phyloP scores from a whole-genome alignment of 441 rosid species.

The Erodium moschatum region DNA sequence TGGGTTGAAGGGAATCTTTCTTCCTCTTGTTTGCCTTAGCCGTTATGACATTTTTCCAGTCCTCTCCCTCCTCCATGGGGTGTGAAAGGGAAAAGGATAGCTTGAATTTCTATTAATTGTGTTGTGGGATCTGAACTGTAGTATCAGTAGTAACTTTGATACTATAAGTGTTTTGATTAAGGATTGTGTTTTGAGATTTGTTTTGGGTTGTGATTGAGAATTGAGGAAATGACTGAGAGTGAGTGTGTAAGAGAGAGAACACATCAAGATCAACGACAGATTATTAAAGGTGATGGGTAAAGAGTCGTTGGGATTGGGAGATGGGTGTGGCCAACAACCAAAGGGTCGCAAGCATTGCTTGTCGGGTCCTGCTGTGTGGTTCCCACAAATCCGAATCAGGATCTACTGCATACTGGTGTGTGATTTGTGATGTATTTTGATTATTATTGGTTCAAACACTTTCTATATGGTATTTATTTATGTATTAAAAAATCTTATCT shows the following conservation, averaged over 20 bases:
- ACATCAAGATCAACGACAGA: too few species aligned
- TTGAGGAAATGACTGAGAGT: neutral
- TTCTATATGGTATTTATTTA: too few species aligned
- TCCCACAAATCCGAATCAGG: slow-evolving; percentile 59
- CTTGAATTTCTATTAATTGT: neutral
- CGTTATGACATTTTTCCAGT: neutral
- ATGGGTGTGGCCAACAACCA: slow-evolving; percentile 32
- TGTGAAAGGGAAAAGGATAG: neutral
- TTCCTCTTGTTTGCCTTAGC: too few species aligned
- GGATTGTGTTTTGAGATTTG: neutral
- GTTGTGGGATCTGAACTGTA: neutral
- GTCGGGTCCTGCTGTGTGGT: slow-evolving; percentile 31
- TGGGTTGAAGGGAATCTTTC: too few species aligned
- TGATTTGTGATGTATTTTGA: too few species aligned
- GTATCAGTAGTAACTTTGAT: neutral
- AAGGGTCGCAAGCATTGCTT: slow-evolving; percentile 26
- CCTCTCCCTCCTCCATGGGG: neutral
- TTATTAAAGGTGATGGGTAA: too few species aligned
- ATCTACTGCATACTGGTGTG: slow-evolving; percentile 24
- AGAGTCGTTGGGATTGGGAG: slow-evolving; percentile 14
- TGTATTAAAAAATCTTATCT: too few species aligned
- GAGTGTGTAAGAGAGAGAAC: too few species aligned
- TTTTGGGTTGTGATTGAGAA: neutral
- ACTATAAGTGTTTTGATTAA: neutral
- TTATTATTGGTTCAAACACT: too few species aligned